Percentiles rank a stretch among this genome's conserved stretches.
These are phyloP conservation scores for Oenanthe sinensis DNA, from an alignment of 129 eudicot genomes.

Conservation along the genomic window DNA sequence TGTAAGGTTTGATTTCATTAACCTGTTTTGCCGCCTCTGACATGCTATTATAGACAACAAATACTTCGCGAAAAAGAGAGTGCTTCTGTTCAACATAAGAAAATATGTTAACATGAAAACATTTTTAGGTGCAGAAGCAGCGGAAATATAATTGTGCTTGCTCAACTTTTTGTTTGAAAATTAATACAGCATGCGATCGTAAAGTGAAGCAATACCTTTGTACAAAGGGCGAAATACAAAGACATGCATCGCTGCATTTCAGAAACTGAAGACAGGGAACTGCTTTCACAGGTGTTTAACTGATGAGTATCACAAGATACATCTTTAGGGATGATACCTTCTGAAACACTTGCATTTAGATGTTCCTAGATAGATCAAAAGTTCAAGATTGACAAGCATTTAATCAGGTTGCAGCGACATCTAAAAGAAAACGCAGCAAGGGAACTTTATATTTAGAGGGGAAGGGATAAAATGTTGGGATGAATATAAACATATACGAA, in stretches of 20 bases:
- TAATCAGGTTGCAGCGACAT: background rate
- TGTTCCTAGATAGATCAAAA: constrained; percentile 40
- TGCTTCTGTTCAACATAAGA: constrained; percentile 66
- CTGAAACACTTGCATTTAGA: constrained; percentile 31
- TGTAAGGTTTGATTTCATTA: constrained; percentile 11
- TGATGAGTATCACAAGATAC: constrained; percentile 35
- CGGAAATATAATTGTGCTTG: background rate
- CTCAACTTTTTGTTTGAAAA: background rate
- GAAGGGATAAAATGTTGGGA: background rate
- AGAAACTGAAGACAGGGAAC: constrained; percentile 35
- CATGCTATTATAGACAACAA: constrained; percentile 51
- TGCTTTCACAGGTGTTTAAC: constrained; percentile 36
- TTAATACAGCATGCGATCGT: background rate
- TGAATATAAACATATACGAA: background rate
- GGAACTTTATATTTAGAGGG: background rate
- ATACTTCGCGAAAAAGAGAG: constrained; percentile 76
- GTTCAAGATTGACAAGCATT: constrained; percentile 10
- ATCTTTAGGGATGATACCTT: constrained; percentile 29
- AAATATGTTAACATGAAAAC: background rate
- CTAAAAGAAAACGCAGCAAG: background rate
- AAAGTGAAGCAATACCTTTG: constrained; percentile 53
- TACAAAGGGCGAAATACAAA: constrained; percentile 92
- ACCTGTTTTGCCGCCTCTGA: constrained; percentile 80
- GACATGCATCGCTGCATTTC: constrained; percentile 88
- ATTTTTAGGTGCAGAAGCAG: background rate